phyloP scores from a whole-genome alignment of 2,329 filamentous ascomycete genomes.

The Phaeomoniella chlamydospora region DNA sequence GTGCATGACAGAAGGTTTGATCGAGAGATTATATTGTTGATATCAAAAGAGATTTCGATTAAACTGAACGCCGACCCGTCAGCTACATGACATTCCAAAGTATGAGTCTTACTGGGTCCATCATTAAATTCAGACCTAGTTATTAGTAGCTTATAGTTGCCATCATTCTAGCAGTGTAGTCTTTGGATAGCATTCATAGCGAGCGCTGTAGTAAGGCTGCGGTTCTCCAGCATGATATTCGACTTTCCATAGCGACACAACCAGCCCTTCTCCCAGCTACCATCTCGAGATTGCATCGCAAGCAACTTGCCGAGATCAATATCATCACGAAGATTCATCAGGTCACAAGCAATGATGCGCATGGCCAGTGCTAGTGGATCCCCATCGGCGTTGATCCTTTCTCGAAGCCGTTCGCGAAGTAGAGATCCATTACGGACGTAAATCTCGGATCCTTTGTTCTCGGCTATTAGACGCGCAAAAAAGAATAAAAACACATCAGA shows the following conservation, averaged over 20 bases:
- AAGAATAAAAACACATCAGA: slow-evolving; percentile 19
- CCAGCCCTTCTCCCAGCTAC: neutral
- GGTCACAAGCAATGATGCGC: neutral
- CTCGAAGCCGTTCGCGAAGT: neutral
- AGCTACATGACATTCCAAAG: no score
- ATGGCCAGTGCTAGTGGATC: neutral
- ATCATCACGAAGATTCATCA: neutral
- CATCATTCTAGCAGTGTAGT: no score
- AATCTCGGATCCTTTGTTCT: slow-evolving; percentile 9
- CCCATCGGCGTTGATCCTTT: neutral
- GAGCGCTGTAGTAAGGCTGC: neutral
- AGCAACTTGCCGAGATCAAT: neutral
- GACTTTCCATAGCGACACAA: neutral
- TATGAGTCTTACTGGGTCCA: no score
- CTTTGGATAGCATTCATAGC: no score
- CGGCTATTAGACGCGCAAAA: slow-evolving; percentile 12
- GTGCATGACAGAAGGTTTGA: no score
- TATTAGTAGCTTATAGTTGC: no score
- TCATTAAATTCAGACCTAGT: no score
- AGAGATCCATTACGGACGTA: slow-evolving; percentile 8
- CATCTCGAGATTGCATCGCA: neutral
- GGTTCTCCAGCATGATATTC: neutral
- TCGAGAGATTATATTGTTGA: no score
- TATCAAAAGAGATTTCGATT: no score
- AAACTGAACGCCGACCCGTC: no score